Evolutionary conservation across 2,329 filamentous ascomycete genomes (phyloP).

Genomic region (Xylaria sp.): DNA sequence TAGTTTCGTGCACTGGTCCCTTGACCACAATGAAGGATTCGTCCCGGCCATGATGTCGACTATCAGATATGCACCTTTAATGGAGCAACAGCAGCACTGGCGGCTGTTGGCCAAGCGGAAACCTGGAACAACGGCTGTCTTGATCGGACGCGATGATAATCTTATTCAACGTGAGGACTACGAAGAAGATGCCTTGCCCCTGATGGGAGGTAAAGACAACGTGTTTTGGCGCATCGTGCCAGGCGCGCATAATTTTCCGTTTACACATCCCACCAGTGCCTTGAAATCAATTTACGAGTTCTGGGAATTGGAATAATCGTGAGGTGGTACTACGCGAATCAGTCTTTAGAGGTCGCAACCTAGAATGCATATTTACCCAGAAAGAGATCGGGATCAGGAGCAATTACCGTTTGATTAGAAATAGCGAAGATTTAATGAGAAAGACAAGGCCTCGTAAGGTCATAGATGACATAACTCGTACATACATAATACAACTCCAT

Average conservation of each 20-base stretch:
- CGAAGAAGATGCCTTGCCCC: slow-evolving; percentile 58
- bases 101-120: slow-evolving; percentile 55
- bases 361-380: neutral
- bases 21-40: slow-evolving; percentile 66
- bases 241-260: slow-evolving; percentile 70
- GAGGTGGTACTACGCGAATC: neutral
- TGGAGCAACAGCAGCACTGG: slow-evolving; percentile 64
- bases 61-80: slow-evolving; percentile 64
- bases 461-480: slow-evolving; percentile 35
- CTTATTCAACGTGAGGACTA: slow-evolving; percentile 64
- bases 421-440: neutral
- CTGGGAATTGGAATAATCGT: slow-evolving; percentile 53
- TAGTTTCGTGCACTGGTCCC: slow-evolving; percentile 67
- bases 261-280: slow-evolving; percentile 61
- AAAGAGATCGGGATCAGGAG: neutral
- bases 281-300: slow-evolving; percentile 59
- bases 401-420: neutral
- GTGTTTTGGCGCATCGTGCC: slow-evolving; percentile 63
- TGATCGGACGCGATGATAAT: slow-evolving; percentile 63
- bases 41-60: slow-evolving; percentile 69
- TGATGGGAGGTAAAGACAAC: slow-evolving; percentile 61
- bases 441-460: neutral
- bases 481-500: slow-evolving; percentile 24
- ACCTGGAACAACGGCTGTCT: slow-evolving; percentile 59
- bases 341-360: neutral